phyloP scores from a whole-genome alignment of 202 grass and related monocot genomes.

The Cymbopogon flexuosus region DNA sequence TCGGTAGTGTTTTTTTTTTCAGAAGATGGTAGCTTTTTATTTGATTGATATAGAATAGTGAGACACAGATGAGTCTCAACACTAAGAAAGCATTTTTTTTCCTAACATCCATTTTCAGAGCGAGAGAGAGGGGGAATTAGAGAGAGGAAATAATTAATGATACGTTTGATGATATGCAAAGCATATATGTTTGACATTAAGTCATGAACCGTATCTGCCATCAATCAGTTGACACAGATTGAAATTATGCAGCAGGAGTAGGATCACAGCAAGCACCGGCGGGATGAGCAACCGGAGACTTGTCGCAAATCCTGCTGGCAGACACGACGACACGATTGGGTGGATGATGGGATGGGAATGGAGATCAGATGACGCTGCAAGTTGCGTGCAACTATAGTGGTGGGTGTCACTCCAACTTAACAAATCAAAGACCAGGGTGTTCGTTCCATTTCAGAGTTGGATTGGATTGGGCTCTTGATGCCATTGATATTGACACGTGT shows the following conservation, averaged over 20 bases:
- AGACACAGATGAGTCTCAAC: no score
- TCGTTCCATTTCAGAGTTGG: neutral
- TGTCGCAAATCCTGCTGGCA: neutral
- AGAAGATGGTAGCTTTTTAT: no score
- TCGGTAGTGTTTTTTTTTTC: no score
- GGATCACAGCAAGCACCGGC: neutral
- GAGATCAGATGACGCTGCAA: neutral
- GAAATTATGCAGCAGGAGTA: neutral
- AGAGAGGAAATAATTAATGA: no score
- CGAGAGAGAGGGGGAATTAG: neutral
- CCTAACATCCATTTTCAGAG: no score
- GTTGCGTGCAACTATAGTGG: neutral
- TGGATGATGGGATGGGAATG: neutral
- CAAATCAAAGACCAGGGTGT: neutral
- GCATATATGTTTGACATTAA: constrained; percentile 16
- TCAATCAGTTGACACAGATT: neutral
- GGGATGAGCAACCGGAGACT: neutral
- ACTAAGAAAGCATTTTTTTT: no score
- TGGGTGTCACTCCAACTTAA: neutral
- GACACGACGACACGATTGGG: neutral
- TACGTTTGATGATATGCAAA: neutral
- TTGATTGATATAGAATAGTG: no score
- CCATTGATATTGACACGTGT: neutral
- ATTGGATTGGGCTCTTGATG: neutral
- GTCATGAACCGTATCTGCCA: neutral